Conservation (phyloP, 208 protist genomes). For the Angomonas deanei region DNA sequence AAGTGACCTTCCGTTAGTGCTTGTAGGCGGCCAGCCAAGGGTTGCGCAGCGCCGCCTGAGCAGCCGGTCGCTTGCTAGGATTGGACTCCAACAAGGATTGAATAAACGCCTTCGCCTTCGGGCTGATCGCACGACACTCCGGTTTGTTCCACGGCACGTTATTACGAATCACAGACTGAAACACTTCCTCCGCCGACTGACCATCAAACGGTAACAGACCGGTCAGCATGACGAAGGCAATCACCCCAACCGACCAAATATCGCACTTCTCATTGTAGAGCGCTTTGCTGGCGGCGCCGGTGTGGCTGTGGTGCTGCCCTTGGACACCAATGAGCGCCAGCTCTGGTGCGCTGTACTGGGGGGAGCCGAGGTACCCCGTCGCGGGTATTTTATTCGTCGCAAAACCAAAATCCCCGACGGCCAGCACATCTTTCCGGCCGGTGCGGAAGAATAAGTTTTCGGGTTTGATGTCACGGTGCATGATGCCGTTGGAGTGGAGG, state of each 20-base stretch:
- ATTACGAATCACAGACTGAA: slow-evolving; percentile 46
- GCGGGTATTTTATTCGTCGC: slow-evolving; percentile 70
- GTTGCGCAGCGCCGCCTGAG: slow-evolving; percentile 52
- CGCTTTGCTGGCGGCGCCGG: slow-evolving; percentile 15
- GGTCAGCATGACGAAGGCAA: slow-evolving; percentile 77
- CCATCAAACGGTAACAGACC: slow-evolving; percentile 81
- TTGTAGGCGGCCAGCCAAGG: slow-evolving; percentile 37
- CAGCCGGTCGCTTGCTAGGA: slow-evolving; percentile 47
- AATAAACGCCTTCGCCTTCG: slow-evolving; percentile 49
- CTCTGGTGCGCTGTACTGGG: slow-evolving; percentile 85
- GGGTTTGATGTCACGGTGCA: slow-evolving; percentile 99
- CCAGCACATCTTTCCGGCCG: slow-evolving; percentile 34
- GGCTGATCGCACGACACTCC: slow-evolving; percentile 21
- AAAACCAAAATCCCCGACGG: slow-evolving; percentile 97
- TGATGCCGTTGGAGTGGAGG: slow-evolving; percentile 95
- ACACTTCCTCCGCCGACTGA: slow-evolving; percentile 48
- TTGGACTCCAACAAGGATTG: slow-evolving; percentile 45
- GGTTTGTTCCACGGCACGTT: slow-evolving; percentile 66
- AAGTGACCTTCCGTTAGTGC: not conserved
- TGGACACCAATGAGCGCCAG: slow-evolving; percentile 58
- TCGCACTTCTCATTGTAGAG: slow-evolving; percentile 89
- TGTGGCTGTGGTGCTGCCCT: slow-evolving; percentile 11
- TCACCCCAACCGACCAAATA: slow-evolving; percentile 85
- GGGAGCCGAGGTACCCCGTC: slow-evolving; percentile 60
- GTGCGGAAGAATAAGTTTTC: slow-evolving; percentile 98